Base-by-base conservation (phyloP, 2,329 filamentous ascomycete species). In the Colletotrichum tanaceti region DNA sequence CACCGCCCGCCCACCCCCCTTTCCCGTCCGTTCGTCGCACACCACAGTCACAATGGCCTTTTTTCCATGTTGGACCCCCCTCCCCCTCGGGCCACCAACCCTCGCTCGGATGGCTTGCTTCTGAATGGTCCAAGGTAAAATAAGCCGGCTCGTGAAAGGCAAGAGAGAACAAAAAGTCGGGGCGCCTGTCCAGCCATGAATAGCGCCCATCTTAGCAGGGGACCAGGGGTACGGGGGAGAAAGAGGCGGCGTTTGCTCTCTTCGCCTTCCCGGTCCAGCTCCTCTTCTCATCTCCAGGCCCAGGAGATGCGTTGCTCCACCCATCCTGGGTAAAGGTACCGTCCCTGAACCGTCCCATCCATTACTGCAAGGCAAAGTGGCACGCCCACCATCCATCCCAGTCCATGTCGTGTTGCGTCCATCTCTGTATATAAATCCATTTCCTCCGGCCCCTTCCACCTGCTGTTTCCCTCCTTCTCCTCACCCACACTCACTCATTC, bases 401-500 rank as follows among this genome's bases (percentile, higher is more conserved):
- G 43, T 66, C 52, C 57, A 61, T 69, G 66, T 66, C 63, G 66
- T 58, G 58, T 59, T 68, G 58, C 47, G 54, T 43, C 47, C 65
- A 64, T 72, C 58, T 73, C 72, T 76, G 80, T 86, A 86, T 86
- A 86, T 85, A 86, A 84, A 75, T 78, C 76, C 72, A 74, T 78
- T 77, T 78, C 77, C 76, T 80, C 78, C 79, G 76, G 74, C 70
- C 73, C 77, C 14, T 76, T 78, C 73, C 71, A 72, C 73, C 73
- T 73, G 72, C 71, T 75, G 72, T 72, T 75, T 76, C 72, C 72
- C 58, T 60, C 77, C 78, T 75, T 74, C 76, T 81, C 81, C 75
- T 83, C 81, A 84, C 84, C 80, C 84, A 83, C 82, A 82, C 83
- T 73, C 75, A 78, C 82, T 75, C 78, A 82, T 74, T 71, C 72